Percentiles rank a stretch among this genome's conserved stretches.
These are phyloP conservation scores for Geranium rotundifolium DNA, from an alignment of 345 rosid species.

Conservation along the genomic window DNA sequence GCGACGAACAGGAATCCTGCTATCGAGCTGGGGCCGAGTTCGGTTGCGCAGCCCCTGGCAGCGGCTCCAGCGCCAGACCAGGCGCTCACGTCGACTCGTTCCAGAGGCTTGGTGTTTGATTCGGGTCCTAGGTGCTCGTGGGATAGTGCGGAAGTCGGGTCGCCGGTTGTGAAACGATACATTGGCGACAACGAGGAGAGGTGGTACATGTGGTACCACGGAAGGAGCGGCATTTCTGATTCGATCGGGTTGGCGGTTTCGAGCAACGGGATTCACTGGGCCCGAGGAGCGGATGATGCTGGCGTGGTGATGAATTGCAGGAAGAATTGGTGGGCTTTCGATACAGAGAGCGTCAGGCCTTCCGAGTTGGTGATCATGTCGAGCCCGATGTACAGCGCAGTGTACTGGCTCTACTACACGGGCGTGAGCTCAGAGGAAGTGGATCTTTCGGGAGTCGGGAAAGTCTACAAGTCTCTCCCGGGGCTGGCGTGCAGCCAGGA, in stretches of 20 bases:
- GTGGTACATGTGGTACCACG: slow-evolving; percentile 50
- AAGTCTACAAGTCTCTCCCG: slow-evolving; percentile 40
- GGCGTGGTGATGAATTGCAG: slow-evolving; percentile 60
- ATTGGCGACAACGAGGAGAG: slow-evolving; percentile 42
- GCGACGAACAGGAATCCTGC: slow-evolving; percentile 15
- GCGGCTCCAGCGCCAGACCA: slow-evolving; percentile 12
- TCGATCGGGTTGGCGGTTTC: slow-evolving; percentile 42
- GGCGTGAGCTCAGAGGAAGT: slow-evolving; percentile 42
- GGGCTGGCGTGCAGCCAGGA: slow-evolving; percentile 83
- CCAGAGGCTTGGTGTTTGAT: slow-evolving; percentile 31
- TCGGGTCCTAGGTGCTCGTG: slow-evolving; percentile 28
- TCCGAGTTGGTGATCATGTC: slow-evolving; percentile 70
- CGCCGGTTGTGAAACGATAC: slow-evolving; percentile 42
- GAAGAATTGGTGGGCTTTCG: slow-evolving; percentile 82
- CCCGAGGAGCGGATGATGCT: slow-evolving; percentile 35
- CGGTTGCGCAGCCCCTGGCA: slow-evolving; percentile 5
- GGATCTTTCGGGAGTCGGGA: slow-evolving; percentile 16
- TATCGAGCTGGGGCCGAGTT: slow-evolving; percentile 5
- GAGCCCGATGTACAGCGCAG: slow-evolving; percentile 49
- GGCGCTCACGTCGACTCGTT: slow-evolving; percentile 13
- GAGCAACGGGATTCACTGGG: slow-evolving; percentile 42
- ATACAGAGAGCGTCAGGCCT: slow-evolving; percentile 52
- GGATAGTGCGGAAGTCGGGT: slow-evolving; percentile 33
- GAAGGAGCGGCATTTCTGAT: slow-evolving; percentile 19
- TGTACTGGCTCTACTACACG: slow-evolving; percentile 78